Evolutionary conservation across 2,329 filamentous ascomycete species (phyloP), one percentile per base, ranked within the genome.

Genomic region (Erysiphe neolycopersici): DNA sequence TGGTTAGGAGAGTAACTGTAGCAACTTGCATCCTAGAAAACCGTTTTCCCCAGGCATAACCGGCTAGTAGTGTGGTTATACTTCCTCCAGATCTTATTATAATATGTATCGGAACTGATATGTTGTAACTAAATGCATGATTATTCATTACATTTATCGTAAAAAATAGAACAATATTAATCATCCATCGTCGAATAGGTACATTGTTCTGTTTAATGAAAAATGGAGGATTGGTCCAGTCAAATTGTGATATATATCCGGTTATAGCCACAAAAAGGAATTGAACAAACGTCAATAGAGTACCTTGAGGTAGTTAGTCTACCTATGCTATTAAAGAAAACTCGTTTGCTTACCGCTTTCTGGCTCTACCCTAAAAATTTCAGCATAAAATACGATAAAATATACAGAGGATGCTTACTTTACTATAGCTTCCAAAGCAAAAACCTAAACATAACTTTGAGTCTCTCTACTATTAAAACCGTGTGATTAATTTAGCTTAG

Each of bases 101-200:
- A 53, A 98, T 98, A 57, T 98, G 89, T 41, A 98, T 75, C 1
- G 89, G 89, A 0, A 98, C 83, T 6, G 84, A 93, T 45, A 98
- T 95, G 52, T 84, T 76, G 62, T 94, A 98, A 48, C 83, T 85
- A 59, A 98, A 98, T 6, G 87, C 89, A 65, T 87, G 87, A 54
- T 98, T 98, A 62, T 98, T 98, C 56, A 98, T 63, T 46, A 95
- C 73, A 54, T 95, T 98, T 61, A 98, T 89, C 48, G 71, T 71
- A 58, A 92, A 89, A 61, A 95, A 95, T 52, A 94, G 71, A 4
- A 79, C 64, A 37, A 93, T 93, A 56, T 92, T 94, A 54, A 87
- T 66, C 42, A 81, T 57, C 85, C 89, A 95, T 56, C 82, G 79
- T 41, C 68, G 68, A 44, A 95, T 64, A 0, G 89, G 89, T 4